Percentiles rank a stretch among this genome's conserved stretches.
These are phyloP conservation scores for Dendrostoma leiphaemia DNA, from an alignment of 2,329 filamentous ascomycete genomes.

Conservation along the genomic window DNA sequence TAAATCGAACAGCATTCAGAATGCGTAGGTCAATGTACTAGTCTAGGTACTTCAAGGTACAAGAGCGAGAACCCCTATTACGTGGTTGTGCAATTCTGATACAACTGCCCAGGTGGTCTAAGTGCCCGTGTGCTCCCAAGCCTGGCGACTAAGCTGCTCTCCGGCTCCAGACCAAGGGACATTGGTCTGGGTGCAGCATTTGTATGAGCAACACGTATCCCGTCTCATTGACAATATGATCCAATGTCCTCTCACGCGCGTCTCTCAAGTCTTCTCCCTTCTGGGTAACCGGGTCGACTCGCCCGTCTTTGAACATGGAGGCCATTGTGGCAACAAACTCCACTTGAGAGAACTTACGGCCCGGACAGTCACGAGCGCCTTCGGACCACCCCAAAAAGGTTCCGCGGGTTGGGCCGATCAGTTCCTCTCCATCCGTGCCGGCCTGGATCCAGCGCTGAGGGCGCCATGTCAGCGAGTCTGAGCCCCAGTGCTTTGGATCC, in stretches of 20 bases:
- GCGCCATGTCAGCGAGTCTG: slow-evolving; percentile 22
- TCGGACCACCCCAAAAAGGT: slow-evolving; percentile 29
- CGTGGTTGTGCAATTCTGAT: too few species aligned
- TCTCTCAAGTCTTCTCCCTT: slow-evolving; percentile 19
- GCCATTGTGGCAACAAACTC: slow-evolving; percentile 31
- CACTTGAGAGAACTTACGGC: slow-evolving; percentile 32
- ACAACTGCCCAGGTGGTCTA: too few species aligned
- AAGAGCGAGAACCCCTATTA: too few species aligned
- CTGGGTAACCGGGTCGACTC: slow-evolving; percentile 21
- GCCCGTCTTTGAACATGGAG: slow-evolving; percentile 23
- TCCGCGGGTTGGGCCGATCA: slow-evolving; percentile 16
- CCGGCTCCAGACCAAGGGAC: not conserved
- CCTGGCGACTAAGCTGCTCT: too few species aligned
- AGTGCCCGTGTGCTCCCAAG: too few species aligned
- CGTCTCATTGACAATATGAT: slow-evolving; percentile 23
- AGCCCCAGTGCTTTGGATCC: slow-evolving; percentile 25
- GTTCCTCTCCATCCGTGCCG: slow-evolving; percentile 7
- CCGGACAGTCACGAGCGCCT: slow-evolving; percentile 28
- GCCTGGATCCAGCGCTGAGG: slow-evolving; percentile 26
- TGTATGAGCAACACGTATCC: slow-evolving; percentile 24
- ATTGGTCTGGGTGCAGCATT: slow-evolving; percentile 1
- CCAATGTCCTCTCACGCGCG: slow-evolving; percentile 20
- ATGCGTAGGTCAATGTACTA: too few species aligned
- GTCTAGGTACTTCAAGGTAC: too few species aligned
- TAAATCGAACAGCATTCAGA: too few species aligned